phyloP scores from a whole-genome alignment of 805 yeast genomes.

The Lipomyces starkeyi region DNA sequence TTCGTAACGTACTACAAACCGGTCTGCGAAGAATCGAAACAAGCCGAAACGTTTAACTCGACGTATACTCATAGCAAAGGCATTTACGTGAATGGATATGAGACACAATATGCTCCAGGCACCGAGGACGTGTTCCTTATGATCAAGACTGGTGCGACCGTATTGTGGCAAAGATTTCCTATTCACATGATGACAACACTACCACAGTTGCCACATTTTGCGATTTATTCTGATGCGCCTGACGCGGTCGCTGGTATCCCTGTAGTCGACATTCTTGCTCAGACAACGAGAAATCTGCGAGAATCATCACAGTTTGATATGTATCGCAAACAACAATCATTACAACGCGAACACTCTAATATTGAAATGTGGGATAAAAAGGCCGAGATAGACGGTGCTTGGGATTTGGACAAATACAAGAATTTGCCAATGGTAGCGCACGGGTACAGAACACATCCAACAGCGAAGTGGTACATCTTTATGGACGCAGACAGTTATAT shows the following conservation, averaged over 20 bases:
- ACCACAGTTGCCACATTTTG: conserved; percentile 45
- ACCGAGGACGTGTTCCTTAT: conserved; percentile 43
- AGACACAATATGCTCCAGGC: conserved; percentile 20
- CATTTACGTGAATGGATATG: conserved; percentile 15
- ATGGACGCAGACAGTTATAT: conserved; percentile 48
- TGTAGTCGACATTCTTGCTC: conserved; percentile 45
- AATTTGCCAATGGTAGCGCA: conserved; percentile 48
- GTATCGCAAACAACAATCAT: conserved; percentile 42
- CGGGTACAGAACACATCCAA: conserved; percentile 43
- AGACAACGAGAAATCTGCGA: conserved; percentile 22
- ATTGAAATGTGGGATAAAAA: conserved; percentile 28
- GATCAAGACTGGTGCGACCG: conserved; percentile 48
- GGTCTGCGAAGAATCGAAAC: neutral
- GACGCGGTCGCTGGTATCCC: conserved; percentile 45
- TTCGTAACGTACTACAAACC: neutral
- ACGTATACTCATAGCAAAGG: conserved; percentile 12
- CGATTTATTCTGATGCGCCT: conserved; percentile 46
- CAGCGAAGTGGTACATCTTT: conserved; percentile 47
- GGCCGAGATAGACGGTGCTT: conserved; percentile 40
- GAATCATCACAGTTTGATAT: conserved; percentile 35
- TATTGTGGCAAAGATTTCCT: conserved; percentile 47
- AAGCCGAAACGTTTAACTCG: neutral
- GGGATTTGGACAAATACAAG: conserved; percentile 49
- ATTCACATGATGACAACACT: conserved; percentile 47
- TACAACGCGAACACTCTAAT: conserved; percentile 40